Base-by-base conservation (phyloP, 2,329 filamentous ascomycete species). In the Ilyonectria sp. region DNA sequence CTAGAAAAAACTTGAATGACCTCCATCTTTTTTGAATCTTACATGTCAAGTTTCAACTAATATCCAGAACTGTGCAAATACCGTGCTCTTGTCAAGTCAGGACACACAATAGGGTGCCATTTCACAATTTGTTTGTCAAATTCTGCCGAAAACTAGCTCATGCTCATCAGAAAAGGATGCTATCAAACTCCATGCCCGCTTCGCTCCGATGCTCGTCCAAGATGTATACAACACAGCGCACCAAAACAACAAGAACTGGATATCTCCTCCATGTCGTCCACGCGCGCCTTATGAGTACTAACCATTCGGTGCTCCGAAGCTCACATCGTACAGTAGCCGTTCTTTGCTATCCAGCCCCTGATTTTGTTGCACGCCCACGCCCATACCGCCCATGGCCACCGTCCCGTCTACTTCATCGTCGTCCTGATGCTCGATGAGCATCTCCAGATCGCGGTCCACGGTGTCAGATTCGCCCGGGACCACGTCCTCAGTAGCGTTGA, bases 391-490 rank as follows among this genome's bases (percentile, higher is more conserved):
- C 60, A 78, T 74, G 6, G 19, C 64, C 9, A 64, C 64, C 6
- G 63, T 68, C 19, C 65, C 67, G 33, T 67, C 69, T 47, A 72
- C 69, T 11, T 56, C 63, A 19, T 76, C 79, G 2, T 84, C 83
- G 21, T 82, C 80, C 31, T 81, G 78, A 46, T 85, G 83, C 63
- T 85, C 82, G 40, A 87, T 86, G 63, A 88, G 70, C 85, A 87
- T 86, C 50, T 87, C 86, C 68, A 87, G 70, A 61, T 88, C 86
- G 17, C 81, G 79, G 44, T 87, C 85, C 33, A 86, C 82, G 1
- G 82, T 79, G 49, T 83, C 82, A 8, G 82, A 60, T 29, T 73
- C 72, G 2, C 68, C 66, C 17, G 71, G 76, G n/a, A 74, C 79
- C 50, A 79, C 83, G 64, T 79, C 77, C 56, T 83, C 84, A 0